Conservation (phyloP, 1,284 basidiomycete species). For the Microbotryum saponariae region DNA sequence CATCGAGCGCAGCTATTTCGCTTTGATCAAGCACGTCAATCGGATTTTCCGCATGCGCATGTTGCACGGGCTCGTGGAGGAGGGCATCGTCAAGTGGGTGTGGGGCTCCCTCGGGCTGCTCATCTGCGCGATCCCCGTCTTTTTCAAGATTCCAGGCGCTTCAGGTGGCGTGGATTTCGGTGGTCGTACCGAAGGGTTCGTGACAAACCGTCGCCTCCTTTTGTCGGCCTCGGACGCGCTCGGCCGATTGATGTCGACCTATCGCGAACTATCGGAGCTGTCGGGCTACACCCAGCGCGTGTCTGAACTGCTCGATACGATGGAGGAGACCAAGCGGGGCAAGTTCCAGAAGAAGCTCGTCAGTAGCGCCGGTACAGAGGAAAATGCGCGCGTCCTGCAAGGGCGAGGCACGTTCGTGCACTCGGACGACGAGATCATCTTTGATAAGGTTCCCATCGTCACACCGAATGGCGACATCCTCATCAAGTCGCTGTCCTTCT, state of each 20-base stretch:
- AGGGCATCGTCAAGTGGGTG: constrained; percentile 80
- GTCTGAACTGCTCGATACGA: constrained; percentile 78
- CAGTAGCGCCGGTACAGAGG: constrained; percentile 59
- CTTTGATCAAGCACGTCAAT: constrained; percentile 80
- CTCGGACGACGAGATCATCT: constrained; percentile 73
- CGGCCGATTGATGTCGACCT: constrained; percentile 78
- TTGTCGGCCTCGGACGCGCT: constrained; percentile 56
- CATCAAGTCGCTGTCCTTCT: constrained; percentile 68
- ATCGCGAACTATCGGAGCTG: constrained; percentile 79
- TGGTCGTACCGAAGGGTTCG: constrained; percentile 66
- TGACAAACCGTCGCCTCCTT: constrained; percentile 84
- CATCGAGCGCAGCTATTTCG: constrained; percentile 83
- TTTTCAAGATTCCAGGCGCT: constrained; percentile 71
- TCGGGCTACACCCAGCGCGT: constrained; percentile 94
- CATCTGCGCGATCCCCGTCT: constrained; percentile 89
- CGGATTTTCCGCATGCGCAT: constrained; percentile 70
- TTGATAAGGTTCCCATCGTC: constrained; percentile 88
- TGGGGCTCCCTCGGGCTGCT: constrained; percentile 66
- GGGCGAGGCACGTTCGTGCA: constrained; percentile 71
- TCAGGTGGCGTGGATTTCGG: constrained; percentile 59
- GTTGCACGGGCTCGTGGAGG: constrained; percentile 86
- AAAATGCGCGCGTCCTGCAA: constrained; percentile 66
- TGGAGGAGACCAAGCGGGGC: constrained; percentile 76
- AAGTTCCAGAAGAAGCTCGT: constrained; percentile 84
- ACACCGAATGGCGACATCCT: constrained; percentile 93